Evolutionary conservation across 768 basidiomycete species (phyloP).

Genomic region (Auricularia auricula-judae): DNA sequence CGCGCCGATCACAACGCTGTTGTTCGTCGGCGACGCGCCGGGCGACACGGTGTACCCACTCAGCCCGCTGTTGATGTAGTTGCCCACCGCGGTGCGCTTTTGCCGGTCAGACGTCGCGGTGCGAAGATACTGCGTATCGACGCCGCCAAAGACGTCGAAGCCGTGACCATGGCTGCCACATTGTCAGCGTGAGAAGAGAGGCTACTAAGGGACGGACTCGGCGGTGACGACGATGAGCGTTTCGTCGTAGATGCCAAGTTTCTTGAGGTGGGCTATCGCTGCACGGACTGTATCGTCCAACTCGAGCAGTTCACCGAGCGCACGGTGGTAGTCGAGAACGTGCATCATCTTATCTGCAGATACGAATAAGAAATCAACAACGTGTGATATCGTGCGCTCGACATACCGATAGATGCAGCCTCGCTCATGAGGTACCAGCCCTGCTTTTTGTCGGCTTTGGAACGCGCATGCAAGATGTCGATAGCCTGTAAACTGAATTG

Average conservation of each 20-base stretch:
- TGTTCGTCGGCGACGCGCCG: neutral
- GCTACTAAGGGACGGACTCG: conserved; percentile 5
- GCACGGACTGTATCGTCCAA: conserved; percentile 25
- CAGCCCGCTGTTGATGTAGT: conserved; percentile 21
- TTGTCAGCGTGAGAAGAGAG: no score
- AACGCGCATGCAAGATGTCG: conserved; percentile 21
- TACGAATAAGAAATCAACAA: neutral
- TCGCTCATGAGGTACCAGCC: conserved; percentile 27
- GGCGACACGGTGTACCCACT: conserved; percentile 17
- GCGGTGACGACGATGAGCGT: conserved; percentile 25
- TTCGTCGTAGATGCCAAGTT: conserved; percentile 23
- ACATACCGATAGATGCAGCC: conserved; percentile 21
- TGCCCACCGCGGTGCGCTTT: conserved; percentile 25
- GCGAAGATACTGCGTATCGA: conserved; percentile 22
- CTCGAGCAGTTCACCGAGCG: conserved; percentile 27
- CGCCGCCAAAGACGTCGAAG: conserved; percentile 20
- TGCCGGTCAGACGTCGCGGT: conserved; percentile 15
- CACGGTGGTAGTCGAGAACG: conserved; percentile 22
- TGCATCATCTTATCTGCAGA: conserved; percentile 21
- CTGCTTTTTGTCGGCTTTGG: conserved; percentile 12
- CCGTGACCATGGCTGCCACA: conserved; percentile 16
- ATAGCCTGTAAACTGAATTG: conserved; percentile 12
- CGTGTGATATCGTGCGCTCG: neutral
- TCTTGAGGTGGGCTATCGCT: conserved; percentile 20
- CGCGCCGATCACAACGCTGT: conserved; percentile 12